Evolutionary conservation across 805 yeast species (phyloP).

Genomic region (Zygosaccharomyces siamensis): DNA sequence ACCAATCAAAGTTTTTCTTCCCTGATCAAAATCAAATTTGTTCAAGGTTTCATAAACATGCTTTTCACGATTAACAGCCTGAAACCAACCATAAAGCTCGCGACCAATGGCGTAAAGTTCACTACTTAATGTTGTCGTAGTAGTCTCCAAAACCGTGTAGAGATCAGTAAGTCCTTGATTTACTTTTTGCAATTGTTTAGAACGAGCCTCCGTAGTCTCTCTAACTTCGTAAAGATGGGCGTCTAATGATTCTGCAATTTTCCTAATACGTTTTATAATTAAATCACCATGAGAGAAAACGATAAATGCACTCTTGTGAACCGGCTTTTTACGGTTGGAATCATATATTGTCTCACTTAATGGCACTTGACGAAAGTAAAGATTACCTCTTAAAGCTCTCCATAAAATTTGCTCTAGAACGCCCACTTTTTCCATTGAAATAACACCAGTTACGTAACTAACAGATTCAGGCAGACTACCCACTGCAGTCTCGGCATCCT

Average conservation of each 20-base stretch:
- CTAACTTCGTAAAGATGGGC: slow-evolving; percentile 58
- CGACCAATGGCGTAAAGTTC: slow-evolving; percentile 61
- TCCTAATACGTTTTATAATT: slow-evolving; percentile 53
- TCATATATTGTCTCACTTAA: slow-evolving; percentile 54
- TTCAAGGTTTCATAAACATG: slow-evolving; percentile 56
- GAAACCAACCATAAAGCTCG: slow-evolving; percentile 60
- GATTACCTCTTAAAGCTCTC: slow-evolving; percentile 71
- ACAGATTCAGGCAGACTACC: slow-evolving; percentile 29
- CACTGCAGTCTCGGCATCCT: slow-evolving; percentile 20
- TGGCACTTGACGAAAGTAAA: slow-evolving; percentile 56
- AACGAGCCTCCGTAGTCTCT: slow-evolving; percentile 36
- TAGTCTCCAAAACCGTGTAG: slow-evolving; percentile 44
- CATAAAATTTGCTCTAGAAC: slow-evolving; percentile 65
- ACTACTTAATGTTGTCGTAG: slow-evolving; percentile 52
- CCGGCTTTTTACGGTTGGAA: slow-evolving; percentile 43
- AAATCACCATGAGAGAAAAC: slow-evolving; percentile 67
- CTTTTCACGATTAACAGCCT: slow-evolving; percentile 49
- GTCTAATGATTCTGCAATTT: slow-evolving; percentile 66
- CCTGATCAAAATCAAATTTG: slow-evolving; percentile 61
- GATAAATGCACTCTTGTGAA: slow-evolving; percentile 57
- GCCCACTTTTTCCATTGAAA: slow-evolving; percentile 53
- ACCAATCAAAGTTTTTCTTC: slow-evolving; percentile 60
- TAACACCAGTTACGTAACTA: slow-evolving; percentile 61
- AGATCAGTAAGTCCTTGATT: slow-evolving; percentile 45
- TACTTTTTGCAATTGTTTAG: slow-evolving; percentile 37